These are phyloP conservation scores for Gentiana macrophylla DNA, from an alignment of 257 asterid species.

Conservation along the genomic window DNA sequence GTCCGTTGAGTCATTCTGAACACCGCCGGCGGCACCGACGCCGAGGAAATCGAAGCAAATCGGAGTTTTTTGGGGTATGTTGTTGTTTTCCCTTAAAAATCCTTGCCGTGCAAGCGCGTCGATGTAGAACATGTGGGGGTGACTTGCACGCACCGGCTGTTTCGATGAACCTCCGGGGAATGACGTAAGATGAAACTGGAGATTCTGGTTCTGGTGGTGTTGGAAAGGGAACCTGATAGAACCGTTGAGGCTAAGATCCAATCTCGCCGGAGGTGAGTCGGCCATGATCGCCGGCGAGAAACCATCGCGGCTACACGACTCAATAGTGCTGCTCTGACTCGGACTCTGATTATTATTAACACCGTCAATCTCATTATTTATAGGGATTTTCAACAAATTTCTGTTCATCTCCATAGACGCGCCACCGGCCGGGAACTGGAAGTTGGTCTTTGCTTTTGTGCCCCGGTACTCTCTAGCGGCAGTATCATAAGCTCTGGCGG, in stretches of 20 bases:
- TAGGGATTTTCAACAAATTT: constrained; percentile 2
- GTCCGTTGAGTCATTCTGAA: constrained; percentile 15
- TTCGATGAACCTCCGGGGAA: constrained; percentile 5
- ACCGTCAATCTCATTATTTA: background rate
- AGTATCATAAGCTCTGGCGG: constrained; percentile 21
- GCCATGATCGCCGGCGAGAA: constrained; percentile 12
- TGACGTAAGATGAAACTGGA: background rate
- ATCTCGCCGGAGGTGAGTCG: constrained; percentile 5
- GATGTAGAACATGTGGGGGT: constrained; percentile 5
- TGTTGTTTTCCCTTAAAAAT: background rate
- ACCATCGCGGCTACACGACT: constrained; percentile 13
- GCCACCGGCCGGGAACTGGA: constrained; percentile 3
- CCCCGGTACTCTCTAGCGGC: constrained; percentile 22
- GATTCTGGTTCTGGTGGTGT: too few relatives aligned
- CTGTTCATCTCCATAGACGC: background rate
- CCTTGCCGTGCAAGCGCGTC: constrained; percentile 11
- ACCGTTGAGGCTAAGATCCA: constrained; percentile 18
- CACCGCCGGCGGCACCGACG: constrained; percentile 4
- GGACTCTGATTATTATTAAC: constrained; percentile 8
- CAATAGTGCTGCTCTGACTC: constrained; percentile 20
- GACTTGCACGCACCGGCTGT: constrained; percentile 1
- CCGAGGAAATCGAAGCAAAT: constrained; percentile 9
- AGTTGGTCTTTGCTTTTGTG: constrained; percentile 21
- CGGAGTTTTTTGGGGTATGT: background rate
- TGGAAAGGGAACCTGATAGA: constrained; percentile 14